A percentile compares a stretch with the other conserved stretches of the same genome.
Evolutionary conservation across 176 grass and related monocot genomes (phyloP).

Genomic region (Ensete glaucum): DNA sequence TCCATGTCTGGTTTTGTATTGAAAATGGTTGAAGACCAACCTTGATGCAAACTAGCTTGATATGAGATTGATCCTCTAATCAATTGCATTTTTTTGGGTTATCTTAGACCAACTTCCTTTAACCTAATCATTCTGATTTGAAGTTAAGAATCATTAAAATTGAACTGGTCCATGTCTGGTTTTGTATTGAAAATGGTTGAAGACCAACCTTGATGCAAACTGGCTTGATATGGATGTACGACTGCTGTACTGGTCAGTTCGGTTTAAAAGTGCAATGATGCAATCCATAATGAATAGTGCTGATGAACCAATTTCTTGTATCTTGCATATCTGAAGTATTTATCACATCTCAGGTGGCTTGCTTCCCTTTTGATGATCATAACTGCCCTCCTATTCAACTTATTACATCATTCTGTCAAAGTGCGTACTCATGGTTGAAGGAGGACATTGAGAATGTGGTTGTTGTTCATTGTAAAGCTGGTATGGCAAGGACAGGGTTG

Average conservation of each 20-base stretch:
- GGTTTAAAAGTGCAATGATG: neutral
- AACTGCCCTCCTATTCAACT: conserved; percentile 98
- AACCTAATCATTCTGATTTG: neutral
- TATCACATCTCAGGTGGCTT: conserved; percentile 63
- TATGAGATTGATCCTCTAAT: neutral
- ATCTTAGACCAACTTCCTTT: neutral
- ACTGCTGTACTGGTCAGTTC: neutral
- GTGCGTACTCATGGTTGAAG: conserved; percentile 96
- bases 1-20: neutral
- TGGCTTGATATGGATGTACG: neutral
- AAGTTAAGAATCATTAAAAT: neutral
- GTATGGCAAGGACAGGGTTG: conserved; percentile 90
- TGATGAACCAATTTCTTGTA: neutral
- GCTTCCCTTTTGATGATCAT: conserved; percentile 95
- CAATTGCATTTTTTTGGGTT: neutral
- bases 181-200: too few species aligned
- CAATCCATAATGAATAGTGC: neutral
- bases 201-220: too few species aligned
- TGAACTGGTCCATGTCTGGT: neutral
- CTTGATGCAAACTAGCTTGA: neutral
- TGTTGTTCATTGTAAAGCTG: conserved; percentile 98
- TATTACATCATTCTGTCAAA: conserved; percentile 95
- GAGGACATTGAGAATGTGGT: conserved; percentile 99
- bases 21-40: too few species aligned
- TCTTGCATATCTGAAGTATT: neutral